Evolutionary conservation across 371 early-diverging fungal genomes (phyloP).

Genomic region (Mortierella sp.): DNA sequence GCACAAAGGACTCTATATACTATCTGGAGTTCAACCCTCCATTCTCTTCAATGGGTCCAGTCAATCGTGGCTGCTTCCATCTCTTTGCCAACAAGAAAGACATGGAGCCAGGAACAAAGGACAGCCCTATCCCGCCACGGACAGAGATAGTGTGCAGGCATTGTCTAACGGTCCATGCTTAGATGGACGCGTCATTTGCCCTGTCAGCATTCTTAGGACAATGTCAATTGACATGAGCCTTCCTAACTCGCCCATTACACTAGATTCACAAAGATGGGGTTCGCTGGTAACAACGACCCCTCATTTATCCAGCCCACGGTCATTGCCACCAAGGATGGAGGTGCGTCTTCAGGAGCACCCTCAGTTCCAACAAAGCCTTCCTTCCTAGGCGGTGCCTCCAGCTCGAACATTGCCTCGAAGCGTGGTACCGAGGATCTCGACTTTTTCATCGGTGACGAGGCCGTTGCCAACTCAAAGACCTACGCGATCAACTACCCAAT

Average conservation of each 20-base stretch:
- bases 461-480: conserved; percentile 86
- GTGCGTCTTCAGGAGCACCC: conserved; percentile 60
- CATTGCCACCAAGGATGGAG: conserved; percentile 82
- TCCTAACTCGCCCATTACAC: not conserved
- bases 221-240: no score
- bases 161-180: no score
- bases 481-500: conserved; percentile 89
- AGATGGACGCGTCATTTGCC: no score
- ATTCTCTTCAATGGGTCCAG: no score
- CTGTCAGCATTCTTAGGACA: no score
- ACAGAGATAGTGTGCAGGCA: no score
- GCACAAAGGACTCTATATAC: no score
- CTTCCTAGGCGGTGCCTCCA: conserved; percentile 58
- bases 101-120: no score
- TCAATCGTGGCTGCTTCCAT: no score
- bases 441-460: conserved; percentile 97
- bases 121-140: no score
- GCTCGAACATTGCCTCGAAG: conserved; percentile 88
- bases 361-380: conserved; percentile 71
- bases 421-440: conserved; percentile 97
- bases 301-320: conserved; percentile 95
- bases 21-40: no score
- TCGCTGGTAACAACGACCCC: conserved; percentile 96
- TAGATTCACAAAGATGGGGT: conserved; percentile 98
- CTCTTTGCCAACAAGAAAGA: no score